Conservation (phyloP, 352 stramenopile species). For the Globisporangium acanthophoron region DNA sequence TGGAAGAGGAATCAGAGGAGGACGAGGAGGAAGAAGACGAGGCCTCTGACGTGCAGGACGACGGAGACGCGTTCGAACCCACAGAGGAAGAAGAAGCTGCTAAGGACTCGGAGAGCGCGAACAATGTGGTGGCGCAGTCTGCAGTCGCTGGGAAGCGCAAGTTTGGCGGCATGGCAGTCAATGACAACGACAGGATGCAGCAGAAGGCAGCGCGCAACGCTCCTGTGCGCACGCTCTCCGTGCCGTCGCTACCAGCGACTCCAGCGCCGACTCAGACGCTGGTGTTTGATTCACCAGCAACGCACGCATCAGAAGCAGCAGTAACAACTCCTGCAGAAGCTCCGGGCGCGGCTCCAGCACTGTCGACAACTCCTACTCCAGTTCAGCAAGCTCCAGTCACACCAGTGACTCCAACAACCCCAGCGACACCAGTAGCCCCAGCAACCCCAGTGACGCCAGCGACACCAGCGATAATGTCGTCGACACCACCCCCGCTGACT, state of each 20-base stretch:
- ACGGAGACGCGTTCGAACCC: not conserved
- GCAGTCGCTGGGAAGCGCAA: slow-evolving; percentile 8
- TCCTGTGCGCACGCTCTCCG: not conserved
- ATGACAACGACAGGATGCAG: not conserved
- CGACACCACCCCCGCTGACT: not conserved
- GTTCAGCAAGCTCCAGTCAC: no score
- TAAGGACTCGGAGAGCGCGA: not conserved
- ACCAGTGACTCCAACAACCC: not conserved
- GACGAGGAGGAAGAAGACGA: not conserved
- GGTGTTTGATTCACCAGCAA: not conserved
- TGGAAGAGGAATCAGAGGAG: no score
- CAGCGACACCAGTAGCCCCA: not conserved
- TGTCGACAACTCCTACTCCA: no score
- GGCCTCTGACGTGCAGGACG: no score
- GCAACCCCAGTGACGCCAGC: not conserved
- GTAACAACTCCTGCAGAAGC: not conserved
- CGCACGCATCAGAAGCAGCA: not conserved
- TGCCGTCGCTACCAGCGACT: not conserved
- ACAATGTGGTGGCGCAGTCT: no score
- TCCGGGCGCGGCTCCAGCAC: no score
- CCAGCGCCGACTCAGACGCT: not conserved
- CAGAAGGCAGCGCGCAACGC: not conserved
- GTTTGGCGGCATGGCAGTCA: slow-evolving; percentile 1
- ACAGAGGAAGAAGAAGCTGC: not conserved
- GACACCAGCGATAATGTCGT: not conserved